Percentiles rank a stretch among this genome's conserved stretches.
phyloP scores from a whole-genome alignment of 352 stramenopile genomes.

The Globisporangium middletonii region DNA sequence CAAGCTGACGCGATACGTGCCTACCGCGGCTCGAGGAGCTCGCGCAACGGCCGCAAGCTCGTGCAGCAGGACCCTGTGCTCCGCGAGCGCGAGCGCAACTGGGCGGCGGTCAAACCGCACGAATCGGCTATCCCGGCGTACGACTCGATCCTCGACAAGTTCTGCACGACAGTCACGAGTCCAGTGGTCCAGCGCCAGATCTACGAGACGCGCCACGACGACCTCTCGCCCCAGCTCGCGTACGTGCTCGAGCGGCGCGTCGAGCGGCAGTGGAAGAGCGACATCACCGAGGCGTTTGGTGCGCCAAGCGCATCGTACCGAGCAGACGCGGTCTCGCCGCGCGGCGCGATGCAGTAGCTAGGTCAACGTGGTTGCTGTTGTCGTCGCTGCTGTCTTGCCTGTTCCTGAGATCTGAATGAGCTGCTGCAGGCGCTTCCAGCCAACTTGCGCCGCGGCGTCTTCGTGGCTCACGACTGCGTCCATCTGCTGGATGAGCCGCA shows the following conservation, averaged over 20 bases:
- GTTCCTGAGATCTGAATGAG: slow-evolving; percentile 33
- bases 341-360: neutral
- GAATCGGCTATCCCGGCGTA: slow-evolving; percentile 56
- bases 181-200: slow-evolving; percentile 71
- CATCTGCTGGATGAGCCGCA: slow-evolving; percentile 45
- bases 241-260: slow-evolving; percentile 69
- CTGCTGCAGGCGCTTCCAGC: slow-evolving; percentile 33
- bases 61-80: slow-evolving; percentile 20
- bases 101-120: slow-evolving; percentile 37
- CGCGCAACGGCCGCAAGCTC: slow-evolving; percentile 19
- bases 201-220: slow-evolving; percentile 47
- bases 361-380: neutral
- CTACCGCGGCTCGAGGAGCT: slow-evolving; percentile 8
- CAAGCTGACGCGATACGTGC: slow-evolving; percentile 2
- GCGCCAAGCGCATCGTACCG: slow-evolving; percentile 37
- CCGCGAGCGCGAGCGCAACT: slow-evolving; percentile 40
- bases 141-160: slow-evolving; percentile 78
- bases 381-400: neutral
- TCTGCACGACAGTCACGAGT: slow-evolving; percentile 69
- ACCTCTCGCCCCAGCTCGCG: slow-evolving; percentile 65
- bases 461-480: slow-evolving; percentile 15
- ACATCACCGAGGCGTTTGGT: slow-evolving; percentile 29
- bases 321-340: slow-evolving; percentile 6
- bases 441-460: slow-evolving; percentile 6
- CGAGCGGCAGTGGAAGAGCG: slow-evolving; percentile 42